Evolutionary conservation across 2,329 filamentous ascomycete genomes (phyloP).

Genomic region (Calonectria pseudoreteaudii): DNA sequence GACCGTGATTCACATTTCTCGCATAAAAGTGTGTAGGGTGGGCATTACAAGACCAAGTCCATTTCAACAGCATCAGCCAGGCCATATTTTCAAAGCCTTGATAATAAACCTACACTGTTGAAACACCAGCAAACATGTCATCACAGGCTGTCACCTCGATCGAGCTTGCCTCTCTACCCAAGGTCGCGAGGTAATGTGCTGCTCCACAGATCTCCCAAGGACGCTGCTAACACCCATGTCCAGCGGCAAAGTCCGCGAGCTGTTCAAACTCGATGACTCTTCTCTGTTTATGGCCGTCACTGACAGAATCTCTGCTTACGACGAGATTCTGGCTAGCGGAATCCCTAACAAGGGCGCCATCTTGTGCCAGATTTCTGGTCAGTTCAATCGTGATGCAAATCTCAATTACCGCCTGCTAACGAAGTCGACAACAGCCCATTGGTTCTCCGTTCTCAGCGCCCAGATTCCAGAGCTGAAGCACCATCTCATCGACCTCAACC

Average conservation of each 20-base stretch:
- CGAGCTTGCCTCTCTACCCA: not conserved
- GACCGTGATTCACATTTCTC: not conserved
- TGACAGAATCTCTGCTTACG: slow-evolving; percentile 95
- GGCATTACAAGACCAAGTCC: not conserved
- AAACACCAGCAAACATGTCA: not conserved
- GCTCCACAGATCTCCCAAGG: too few relatives aligned
- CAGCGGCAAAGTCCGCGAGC: slow-evolving; percentile 79
- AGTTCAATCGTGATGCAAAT: not conserved
- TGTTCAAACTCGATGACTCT: slow-evolving; percentile 78
- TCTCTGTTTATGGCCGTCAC: slow-evolving; percentile 86
- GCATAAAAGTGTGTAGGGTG: not conserved
- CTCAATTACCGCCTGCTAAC: not conserved
- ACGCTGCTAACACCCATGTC: not conserved
- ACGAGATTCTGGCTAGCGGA: slow-evolving; percentile 86
- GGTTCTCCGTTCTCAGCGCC: slow-evolving; percentile 63
- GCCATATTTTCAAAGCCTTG: not conserved
- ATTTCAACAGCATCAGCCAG: not conserved
- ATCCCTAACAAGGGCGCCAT: slow-evolving; percentile 66
- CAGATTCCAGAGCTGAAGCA: slow-evolving; percentile 61
- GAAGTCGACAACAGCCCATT: slow-evolving; percentile 52
- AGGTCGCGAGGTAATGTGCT: not conserved
- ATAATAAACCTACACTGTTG: not conserved
- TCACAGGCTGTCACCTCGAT: not conserved
- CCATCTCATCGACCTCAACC: slow-evolving; percentile 62
- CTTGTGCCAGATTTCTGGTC: slow-evolving; percentile 55